phyloP scores from a whole-genome alignment of 306 rosid genomes.

The Sicyos baderoa region DNA sequence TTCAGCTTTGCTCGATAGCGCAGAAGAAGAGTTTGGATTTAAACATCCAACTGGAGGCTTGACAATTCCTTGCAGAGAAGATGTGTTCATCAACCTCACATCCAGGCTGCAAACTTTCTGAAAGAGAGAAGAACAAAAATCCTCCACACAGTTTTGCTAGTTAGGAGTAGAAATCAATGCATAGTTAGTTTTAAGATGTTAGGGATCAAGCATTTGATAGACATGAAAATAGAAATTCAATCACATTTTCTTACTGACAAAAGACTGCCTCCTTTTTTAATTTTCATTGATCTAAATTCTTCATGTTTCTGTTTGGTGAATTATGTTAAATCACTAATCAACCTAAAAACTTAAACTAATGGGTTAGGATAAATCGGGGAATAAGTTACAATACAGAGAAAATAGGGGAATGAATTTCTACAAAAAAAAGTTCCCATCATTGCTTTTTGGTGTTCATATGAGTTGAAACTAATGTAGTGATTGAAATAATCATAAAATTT shows the following conservation, averaged over 20 bases:
- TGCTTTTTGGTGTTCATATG: too few species aligned
- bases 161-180: background rate
- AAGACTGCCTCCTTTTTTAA: background rate
- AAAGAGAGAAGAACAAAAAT: background rate
- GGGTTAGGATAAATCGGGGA: too few species aligned
- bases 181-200: background rate
- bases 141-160: background rate
- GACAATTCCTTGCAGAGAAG: conserved; percentile 44
- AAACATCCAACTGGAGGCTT: conserved; percentile 43
- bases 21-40: conserved; percentile 42
- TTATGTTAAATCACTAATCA: too few species aligned
- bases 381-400: too few species aligned
- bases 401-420: too few species aligned
- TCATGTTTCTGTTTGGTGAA: background rate
- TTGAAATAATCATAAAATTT: too few species aligned
- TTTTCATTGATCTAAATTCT: background rate
- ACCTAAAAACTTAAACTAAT: too few species aligned
- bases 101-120: conserved; percentile 1
- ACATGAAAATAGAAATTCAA: background rate
- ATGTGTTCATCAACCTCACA: conserved; percentile 28
- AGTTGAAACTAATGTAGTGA: too few species aligned
- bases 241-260: background rate
- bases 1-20: background rate
- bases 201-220: background rate
- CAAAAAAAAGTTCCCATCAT: too few species aligned